These are phyloP conservation scores for Volvariella surrecta DNA, from an alignment of 1,284 basidiomycete species.

Conservation along the genomic window DNA sequence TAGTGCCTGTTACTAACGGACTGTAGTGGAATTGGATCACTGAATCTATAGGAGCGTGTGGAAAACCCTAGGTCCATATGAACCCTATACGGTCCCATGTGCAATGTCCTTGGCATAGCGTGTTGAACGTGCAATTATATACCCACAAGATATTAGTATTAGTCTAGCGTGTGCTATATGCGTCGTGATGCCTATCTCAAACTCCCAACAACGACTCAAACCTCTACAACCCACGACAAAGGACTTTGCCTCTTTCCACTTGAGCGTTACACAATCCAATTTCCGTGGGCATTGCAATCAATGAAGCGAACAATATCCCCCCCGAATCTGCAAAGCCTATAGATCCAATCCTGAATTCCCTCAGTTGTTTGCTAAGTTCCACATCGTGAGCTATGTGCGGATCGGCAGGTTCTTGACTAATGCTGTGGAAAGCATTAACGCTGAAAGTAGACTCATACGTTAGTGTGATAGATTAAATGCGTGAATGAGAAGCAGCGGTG, in stretches of 20 bases:
- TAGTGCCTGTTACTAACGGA: too few relatives aligned
- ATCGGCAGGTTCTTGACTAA: conserved; percentile 65
- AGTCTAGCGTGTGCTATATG: too few relatives aligned
- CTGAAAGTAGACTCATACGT: conserved; percentile 24
- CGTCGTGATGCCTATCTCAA: too few relatives aligned
- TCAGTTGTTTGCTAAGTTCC: conserved; percentile 61
- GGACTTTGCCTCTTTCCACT: conserved; percentile 57
- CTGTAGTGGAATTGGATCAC: too few relatives aligned
- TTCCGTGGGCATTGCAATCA: conserved; percentile 83
- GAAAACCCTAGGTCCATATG: too few relatives aligned
- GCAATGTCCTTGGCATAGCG: too few relatives aligned
- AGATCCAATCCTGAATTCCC: conserved; percentile 85
- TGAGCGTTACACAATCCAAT: conserved; percentile 70
- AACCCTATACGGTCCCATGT: too few relatives aligned
- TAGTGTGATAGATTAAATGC: conserved; percentile 5
- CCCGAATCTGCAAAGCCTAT: conserved; percentile 71
- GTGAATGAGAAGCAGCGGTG: background rate
- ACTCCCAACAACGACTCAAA: too few relatives aligned
- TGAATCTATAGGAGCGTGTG: too few relatives aligned
- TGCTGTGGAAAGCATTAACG: conserved; percentile 82
- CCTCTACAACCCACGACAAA: conserved; percentile 62
- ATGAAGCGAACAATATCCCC: conserved; percentile 73
- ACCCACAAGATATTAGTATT: too few relatives aligned
- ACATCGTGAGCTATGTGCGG: conserved; percentile 31
- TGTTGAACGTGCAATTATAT: too few relatives aligned